These are phyloP conservation scores for Ophiocordyceps camponoti-rufipedis DNA, from an alignment of 2,329 filamentous ascomycete species.

Conservation along the genomic window DNA sequence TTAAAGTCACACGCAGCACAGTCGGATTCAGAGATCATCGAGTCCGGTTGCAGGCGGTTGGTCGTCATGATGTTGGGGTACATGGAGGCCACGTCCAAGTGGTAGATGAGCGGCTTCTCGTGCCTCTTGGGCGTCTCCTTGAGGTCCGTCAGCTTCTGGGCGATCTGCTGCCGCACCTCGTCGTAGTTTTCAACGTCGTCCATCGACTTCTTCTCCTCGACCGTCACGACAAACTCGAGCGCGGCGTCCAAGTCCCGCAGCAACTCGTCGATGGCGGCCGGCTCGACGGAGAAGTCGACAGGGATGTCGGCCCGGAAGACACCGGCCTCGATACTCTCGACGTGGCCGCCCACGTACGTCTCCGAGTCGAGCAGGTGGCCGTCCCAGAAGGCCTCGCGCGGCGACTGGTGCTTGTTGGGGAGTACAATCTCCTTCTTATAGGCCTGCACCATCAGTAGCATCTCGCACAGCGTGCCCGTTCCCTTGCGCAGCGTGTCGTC, in stretches of 20 bases:
- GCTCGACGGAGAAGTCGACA: constrained; percentile 82
- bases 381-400: constrained; percentile 89
- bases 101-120: constrained; percentile 85
- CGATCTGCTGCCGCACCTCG: constrained; percentile 70
- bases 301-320: constrained; percentile 94
- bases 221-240: constrained; percentile 67
- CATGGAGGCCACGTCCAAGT: constrained; percentile 97
- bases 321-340: constrained; percentile 96
- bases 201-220: constrained; percentile 68
- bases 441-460: constrained; percentile 97
- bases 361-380: constrained; percentile 92
- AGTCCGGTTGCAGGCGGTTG: constrained; percentile 90
- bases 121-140: constrained; percentile 69
- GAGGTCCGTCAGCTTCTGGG: constrained; percentile 48
- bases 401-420: constrained; percentile 87
- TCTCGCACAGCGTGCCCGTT: constrained; percentile 96
- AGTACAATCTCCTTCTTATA: constrained; percentile 83
- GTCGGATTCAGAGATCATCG: constrained; percentile 94
- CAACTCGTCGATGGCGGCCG: constrained; percentile 76
- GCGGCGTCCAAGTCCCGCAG: constrained; percentile 74
- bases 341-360: constrained; percentile 95
- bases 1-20: constrained; percentile 99
- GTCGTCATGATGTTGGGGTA: constrained; percentile 99
- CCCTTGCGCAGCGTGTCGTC: constrained; percentile 90
- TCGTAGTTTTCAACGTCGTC: constrained; percentile 69